Base-by-base conservation (phyloP, 1,139 yeast species). In the Blastobotrys indianensis region DNA sequence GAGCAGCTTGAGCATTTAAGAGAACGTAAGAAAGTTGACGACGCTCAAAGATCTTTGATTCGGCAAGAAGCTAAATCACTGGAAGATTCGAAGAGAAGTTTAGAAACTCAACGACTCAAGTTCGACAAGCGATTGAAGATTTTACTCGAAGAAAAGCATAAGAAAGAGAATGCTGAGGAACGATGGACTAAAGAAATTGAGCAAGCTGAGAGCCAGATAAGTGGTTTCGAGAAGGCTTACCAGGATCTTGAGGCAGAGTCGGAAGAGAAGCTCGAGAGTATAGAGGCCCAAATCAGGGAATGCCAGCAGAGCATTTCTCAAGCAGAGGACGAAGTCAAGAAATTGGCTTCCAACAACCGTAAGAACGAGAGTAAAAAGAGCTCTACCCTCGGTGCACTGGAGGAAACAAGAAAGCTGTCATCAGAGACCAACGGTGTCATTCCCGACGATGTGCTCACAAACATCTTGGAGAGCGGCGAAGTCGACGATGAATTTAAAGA, bases 41-140 rank as follows among this genome's bases (percentile, higher is more conserved):
- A 77, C 54, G 63, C 64, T n/a, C 71, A 68, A 46, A 65, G 80
- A 37, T 63, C 73, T 10, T 70, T 72, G 48, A 60, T 75, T 40
- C 66, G 75, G 42, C 66, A 72, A 4, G 82, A 77, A 51, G 70
- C 70, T 36, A 75, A 75, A 50, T 60, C 69, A 33, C 58, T 77
- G 16, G 83, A 78, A 48, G 70, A 66, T 40, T 56, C 65, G 6
- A 64, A 64, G 41, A 65, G 71, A n/a, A 57, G 58, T 15, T 54
- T 69, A 15, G 73, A 70, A 39, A 54, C 63, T 11, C 65, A 66
- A 39, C 58, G 61, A 32, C 41, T 59, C 7, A 65, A 65, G 42
- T 56, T 62, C 8, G 68, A 62, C 28, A 55, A 54, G 32, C 49
- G 52, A 11, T 53, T 53, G 32, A 54, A 53, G 42, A 48, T 51